A percentile compares a stretch with the other conserved stretches of the same genome.
Evolutionary conservation across 345 rosid species (phyloP).

Genomic region (Euphorbia tirucalli): DNA sequence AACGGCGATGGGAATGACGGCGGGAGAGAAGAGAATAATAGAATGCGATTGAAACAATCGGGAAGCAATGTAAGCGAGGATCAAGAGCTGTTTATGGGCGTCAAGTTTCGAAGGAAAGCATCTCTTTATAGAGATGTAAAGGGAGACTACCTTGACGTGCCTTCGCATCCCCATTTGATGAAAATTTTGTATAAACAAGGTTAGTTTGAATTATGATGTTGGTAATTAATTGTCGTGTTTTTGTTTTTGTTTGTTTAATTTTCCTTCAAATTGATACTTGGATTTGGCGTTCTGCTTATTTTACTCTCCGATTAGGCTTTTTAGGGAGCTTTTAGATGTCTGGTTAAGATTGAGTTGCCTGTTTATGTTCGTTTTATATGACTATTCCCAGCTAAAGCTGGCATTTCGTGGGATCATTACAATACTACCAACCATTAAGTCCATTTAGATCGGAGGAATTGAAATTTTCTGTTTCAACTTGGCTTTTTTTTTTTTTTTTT

Average conservation of each 20-base stretch:
- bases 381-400: not conserved
- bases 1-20: constrained; percentile 12
- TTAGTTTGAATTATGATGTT: constrained; percentile 9
- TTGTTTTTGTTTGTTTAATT: not conserved
- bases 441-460: not conserved
- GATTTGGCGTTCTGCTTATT: not conserved
- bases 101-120: constrained; percentile 74
- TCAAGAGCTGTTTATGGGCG: constrained; percentile 86
- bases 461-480: not conserved
- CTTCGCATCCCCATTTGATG: constrained; percentile 63
- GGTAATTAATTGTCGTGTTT: not conserved
- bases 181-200: constrained; percentile 85
- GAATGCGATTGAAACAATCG: constrained; percentile 34
- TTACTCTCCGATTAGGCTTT: not conserved
- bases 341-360: not conserved
- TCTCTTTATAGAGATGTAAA: constrained; percentile 70
- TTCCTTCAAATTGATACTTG: not conserved
- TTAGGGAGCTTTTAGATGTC: not conserved
- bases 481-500: not conserved
- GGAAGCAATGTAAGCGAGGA: constrained; percentile 53
- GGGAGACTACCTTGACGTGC: constrained; percentile 88
- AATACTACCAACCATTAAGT: not conserved
- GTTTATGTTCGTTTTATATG: not conserved
- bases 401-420: not conserved
- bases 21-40: constrained; percentile 30